Evolutionary conservation across 768 basidiomycete genomes (phyloP), one percentile per base, ranked within the genome.

Genomic region (Jaapia argillacea): DNA sequence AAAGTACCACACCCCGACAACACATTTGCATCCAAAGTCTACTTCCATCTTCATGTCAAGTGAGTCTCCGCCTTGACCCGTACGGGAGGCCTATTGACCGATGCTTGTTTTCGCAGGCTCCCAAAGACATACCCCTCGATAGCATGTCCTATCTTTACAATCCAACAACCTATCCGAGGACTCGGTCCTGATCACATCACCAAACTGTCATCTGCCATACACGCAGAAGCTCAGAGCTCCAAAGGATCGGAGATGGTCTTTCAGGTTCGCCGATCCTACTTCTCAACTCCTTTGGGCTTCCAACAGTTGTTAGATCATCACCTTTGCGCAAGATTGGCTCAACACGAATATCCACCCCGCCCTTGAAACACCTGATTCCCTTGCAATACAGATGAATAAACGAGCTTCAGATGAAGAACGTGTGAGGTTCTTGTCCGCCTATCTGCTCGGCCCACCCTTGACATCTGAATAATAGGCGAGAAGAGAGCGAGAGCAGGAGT

Each of bases 121-220:
- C 85, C 87, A 3, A 85, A 79, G 60, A 86, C 85, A 42, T 90
- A 90, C 54, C 87, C 87, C n/a, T 64, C 65, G 3, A 72, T 82
- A 42, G 79, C 83, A 22, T 73, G 69, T 33, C 81, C 86, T 5
- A 73, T 69, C 1, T 84, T 90, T 50, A 67, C 72, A 5, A 71
- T 87, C 31, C 74, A 81, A 57, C 81, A 75, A 52, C 81, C 82
- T 18, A 67, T 72, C 41, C 62, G 68, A 25, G 84, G 85, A 20
- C 54, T 90, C 24, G 65, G 57, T 28, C 65, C 71, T 24, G 72
- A 75, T n/a, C 68, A 85, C 47, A 62, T 81, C 37, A 60, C 66
- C 36, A 75, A 67, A 31, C 60, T 90, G 16, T 64, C 73, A 4
- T 75, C 76, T 37, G 67, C 67, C 16, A 73, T 90, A 42, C 77